Evolutionary conservation across 768 basidiomycete species (phyloP).

Genomic region (Phanerochaete carnosa): DNA sequence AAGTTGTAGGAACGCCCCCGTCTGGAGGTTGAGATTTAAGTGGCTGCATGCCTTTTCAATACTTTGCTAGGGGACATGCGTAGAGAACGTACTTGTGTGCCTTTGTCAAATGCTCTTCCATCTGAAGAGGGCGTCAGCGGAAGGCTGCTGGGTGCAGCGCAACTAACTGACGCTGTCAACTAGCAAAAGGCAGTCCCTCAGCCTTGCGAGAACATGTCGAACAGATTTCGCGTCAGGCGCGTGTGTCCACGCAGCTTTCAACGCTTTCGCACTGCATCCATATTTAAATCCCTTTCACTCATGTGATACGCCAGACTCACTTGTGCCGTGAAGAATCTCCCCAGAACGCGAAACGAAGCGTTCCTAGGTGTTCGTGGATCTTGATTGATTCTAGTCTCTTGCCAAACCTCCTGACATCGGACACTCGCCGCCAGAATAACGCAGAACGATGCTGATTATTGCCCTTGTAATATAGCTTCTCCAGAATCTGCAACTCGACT

Average conservation of each 20-base stretch:
- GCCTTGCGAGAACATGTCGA: conserved; percentile 31
- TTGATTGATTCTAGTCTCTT: conserved; percentile 27
- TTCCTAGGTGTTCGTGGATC: conserved; percentile 23
- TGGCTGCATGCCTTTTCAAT: conserved; percentile 37
- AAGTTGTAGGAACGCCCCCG: conserved; percentile 70
- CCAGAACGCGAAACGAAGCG: conserved; percentile 52
- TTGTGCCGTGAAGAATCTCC: conserved; percentile 25
- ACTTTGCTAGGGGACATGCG: background rate
- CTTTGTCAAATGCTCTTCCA: conserved; percentile 39
- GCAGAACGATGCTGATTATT: conserved; percentile 74
- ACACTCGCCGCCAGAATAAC: conserved; percentile 66
- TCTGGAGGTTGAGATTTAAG: conserved; percentile 62
- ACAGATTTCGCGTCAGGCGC: conserved; percentile 41
- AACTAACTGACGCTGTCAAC: conserved; percentile 42
- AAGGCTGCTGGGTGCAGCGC: background rate
- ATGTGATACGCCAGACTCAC: background rate
- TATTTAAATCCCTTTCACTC: background rate
- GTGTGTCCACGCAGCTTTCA: conserved; percentile 66
- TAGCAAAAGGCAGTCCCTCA: conserved; percentile 35
- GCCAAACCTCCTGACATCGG: conserved; percentile 57
- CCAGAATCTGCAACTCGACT: conserved; percentile 57
- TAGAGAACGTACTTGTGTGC: conserved; percentile 48
- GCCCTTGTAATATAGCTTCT: conserved; percentile 72
- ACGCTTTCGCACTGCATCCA: conserved; percentile 40
- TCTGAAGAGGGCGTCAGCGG: conserved; percentile 30